A percentile compares a stretch with the other conserved stretches of the same genome.
Evolutionary conservation across 495 filamentous ascomycete genomes (phyloP).

Genomic region (Staphylotrichum tortipilum): DNA sequence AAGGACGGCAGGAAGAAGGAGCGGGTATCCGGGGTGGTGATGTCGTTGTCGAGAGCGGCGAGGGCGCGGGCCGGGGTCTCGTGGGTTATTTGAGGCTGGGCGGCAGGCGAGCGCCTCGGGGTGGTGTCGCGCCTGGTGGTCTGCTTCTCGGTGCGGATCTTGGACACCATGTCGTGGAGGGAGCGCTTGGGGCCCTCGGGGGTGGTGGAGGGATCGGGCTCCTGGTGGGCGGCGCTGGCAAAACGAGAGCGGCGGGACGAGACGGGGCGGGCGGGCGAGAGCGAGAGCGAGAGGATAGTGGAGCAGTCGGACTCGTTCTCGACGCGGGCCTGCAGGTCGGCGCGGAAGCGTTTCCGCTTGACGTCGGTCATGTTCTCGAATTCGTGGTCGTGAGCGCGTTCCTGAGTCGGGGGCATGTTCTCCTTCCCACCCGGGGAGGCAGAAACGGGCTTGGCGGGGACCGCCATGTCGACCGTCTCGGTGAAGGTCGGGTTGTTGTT

Average conservation of each 20-base stretch:
- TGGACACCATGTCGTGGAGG: slow-evolving; percentile 27
- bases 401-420: slow-evolving; percentile 28
- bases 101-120: slow-evolving; percentile 10
- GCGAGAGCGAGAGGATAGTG: slow-evolving; percentile 27
- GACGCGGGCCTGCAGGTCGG: slow-evolving; percentile 38
- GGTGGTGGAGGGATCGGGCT: slow-evolving; percentile 4
- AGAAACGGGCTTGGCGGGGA: slow-evolving; percentile 10
- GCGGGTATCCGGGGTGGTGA: slow-evolving; percentile 30
- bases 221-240: slow-evolving; percentile 4
- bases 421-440: slow-evolving; percentile 24
- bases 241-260: slow-evolving; percentile 23
- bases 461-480: slow-evolving; percentile 16
- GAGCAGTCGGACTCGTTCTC: slow-evolving; percentile 38
- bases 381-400: slow-evolving; percentile 15
- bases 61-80: slow-evolving; percentile 4
- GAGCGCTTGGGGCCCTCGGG: slow-evolving; percentile 19
- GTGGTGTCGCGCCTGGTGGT: slow-evolving; percentile 15
- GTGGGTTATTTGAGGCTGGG: slow-evolving; percentile 1
- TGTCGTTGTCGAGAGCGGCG: slow-evolving; percentile 14
- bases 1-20: slow-evolving; percentile 40
- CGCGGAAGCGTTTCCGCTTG: slow-evolving; percentile 23
- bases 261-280: slow-evolving; percentile 11
- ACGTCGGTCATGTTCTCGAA: slow-evolving; percentile 22
- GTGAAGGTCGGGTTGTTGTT: slow-evolving; percentile 14
- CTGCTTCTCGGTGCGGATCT: slow-evolving; percentile 23